phyloP scores from a whole-genome alignment of 768 basidiomycete genomes.

The Suillus spraguei region DNA sequence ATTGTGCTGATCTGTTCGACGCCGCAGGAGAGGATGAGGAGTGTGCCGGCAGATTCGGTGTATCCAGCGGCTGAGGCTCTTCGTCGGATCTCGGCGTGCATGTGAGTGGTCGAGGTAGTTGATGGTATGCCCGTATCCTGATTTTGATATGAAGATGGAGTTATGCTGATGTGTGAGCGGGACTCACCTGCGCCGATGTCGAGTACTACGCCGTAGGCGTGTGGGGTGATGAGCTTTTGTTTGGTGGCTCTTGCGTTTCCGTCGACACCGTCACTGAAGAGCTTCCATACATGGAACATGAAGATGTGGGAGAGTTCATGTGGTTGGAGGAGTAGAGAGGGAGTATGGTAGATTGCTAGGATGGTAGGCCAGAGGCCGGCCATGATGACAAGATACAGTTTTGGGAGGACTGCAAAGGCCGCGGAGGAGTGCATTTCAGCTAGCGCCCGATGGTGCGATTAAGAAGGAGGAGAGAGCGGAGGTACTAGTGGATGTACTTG shows the following conservation, averaged over 20 bases:
- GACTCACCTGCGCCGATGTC: slow-evolving; percentile 69
- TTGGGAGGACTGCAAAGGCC: slow-evolving; percentile 15
- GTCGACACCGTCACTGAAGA: slow-evolving; percentile 52
- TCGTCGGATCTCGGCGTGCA: slow-evolving; percentile 59
- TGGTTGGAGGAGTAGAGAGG: slow-evolving; percentile 49
- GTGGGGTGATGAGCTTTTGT: slow-evolving; percentile 47
- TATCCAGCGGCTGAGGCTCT: slow-evolving; percentile 54
- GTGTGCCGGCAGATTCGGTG: slow-evolving; percentile 49
- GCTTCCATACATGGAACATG: slow-evolving; percentile 59
- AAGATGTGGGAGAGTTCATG: slow-evolving; percentile 50
- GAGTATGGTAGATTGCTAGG: slow-evolving; percentile 39
- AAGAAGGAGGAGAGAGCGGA: not conserved
- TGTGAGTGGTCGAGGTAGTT: slow-evolving; percentile 60
- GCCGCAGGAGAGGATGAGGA: slow-evolving; percentile 62
- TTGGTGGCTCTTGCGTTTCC: slow-evolving; percentile 43
- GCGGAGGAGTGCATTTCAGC: not conserved
- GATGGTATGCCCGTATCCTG: slow-evolving; percentile 62
- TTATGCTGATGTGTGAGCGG: not conserved
- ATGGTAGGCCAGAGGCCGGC: slow-evolving; percentile 48
- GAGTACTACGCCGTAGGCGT: slow-evolving; percentile 63
- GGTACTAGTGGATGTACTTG: not conserved
- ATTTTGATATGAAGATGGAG: not conserved
- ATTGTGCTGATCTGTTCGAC: slow-evolving; percentile 60
- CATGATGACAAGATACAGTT: slow-evolving; percentile 43
- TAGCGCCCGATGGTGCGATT: not conserved